These are phyloP conservation scores for Intubia oerlemansii DNA, from an alignment of 2,329 filamentous ascomycete species.

Conservation along the genomic window DNA sequence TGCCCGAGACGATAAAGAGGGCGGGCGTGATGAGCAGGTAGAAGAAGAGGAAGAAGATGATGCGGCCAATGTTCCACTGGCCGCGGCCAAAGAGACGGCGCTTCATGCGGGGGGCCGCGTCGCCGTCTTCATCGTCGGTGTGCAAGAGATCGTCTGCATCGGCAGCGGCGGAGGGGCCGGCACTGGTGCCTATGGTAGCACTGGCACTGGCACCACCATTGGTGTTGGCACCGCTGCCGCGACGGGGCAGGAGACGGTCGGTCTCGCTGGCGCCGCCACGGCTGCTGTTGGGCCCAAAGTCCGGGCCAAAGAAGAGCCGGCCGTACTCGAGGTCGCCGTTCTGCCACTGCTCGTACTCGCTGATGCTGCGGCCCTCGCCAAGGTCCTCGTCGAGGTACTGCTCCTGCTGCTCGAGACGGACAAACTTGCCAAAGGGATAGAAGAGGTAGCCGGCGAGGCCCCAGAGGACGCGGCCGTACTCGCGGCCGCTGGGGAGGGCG, in stretches of 20 bases:
- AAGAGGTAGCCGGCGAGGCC: constrained; percentile 73
- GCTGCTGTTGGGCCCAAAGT: constrained; percentile 54
- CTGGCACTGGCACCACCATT: too few relatives aligned
- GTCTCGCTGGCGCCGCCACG: constrained; percentile 72
- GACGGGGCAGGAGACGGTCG: constrained; percentile 60
- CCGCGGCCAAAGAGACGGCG: constrained; percentile 82
- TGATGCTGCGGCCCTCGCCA: constrained; percentile 89
- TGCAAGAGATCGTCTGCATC: background rate
- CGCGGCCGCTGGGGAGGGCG: constrained; percentile 56
- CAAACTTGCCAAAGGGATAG: constrained; percentile 93
- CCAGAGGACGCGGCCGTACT: constrained; percentile 71
- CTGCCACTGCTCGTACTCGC: constrained; percentile 98
- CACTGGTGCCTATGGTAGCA: constrained; percentile 68
- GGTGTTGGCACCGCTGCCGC: background rate
- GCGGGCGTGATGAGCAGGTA: constrained; percentile 79
- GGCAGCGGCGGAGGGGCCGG: constrained; percentile 38
- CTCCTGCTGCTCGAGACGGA: constrained; percentile 83
- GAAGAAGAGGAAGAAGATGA: constrained; percentile 93
- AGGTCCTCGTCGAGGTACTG: constrained; percentile 87
- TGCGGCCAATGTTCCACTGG: constrained; percentile 83
- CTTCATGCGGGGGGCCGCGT: constrained; percentile 32
- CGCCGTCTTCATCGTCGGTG: constrained; percentile 2
- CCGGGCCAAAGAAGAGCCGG: constrained; percentile 83
- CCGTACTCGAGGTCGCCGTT: constrained; percentile 92
- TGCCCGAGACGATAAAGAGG: constrained; percentile 62